These are phyloP conservation scores for Trichomonascus vanleenenianus DNA, from an alignment of 805 yeast genomes.

Conservation along the genomic window DNA sequence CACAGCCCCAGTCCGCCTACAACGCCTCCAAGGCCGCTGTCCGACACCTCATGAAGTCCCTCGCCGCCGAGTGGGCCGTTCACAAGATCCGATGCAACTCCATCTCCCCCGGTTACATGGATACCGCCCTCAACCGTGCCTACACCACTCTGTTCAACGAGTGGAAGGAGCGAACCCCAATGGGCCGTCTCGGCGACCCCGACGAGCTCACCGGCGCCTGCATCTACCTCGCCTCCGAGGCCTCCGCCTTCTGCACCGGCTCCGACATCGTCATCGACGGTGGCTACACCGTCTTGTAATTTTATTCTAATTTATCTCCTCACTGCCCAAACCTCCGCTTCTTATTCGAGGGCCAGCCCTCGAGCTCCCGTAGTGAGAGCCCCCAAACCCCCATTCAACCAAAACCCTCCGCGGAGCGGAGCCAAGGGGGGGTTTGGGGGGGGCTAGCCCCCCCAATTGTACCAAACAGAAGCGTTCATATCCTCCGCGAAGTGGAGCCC, in stretches of 20 bases:
- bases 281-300: constrained; percentile 37
- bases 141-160: constrained; percentile 43
- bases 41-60: constrained; percentile 55
- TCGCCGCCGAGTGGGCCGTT: constrained; percentile 69
- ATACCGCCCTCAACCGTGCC: constrained; percentile 59
- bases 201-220: constrained; percentile 61
- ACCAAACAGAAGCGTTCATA: too few species aligned
- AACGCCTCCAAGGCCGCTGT: constrained; percentile 71
- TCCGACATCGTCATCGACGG: constrained; percentile 62
- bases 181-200: constrained; percentile 64
- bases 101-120: constrained; percentile 63
- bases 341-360: too few species aligned
- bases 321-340: too few species aligned
- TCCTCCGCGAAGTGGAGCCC: too few species aligned
- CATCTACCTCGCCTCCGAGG: constrained; percentile 52
- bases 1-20: constrained; percentile 64
- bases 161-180: constrained; percentile 59
- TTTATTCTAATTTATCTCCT: not conserved
- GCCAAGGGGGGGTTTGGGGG: too few species aligned
- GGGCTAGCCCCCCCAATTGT: too few species aligned
- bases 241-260: constrained; percentile 57
- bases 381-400: too few species aligned
- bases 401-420: too few species aligned
- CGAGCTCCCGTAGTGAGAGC: too few species aligned
- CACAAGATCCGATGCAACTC: constrained; percentile 60